Percentiles rank a stretch among this genome's conserved stretches.
phyloP scores from a whole-genome alignment of 177 flowering plant species.

The Viscum album region DNA sequence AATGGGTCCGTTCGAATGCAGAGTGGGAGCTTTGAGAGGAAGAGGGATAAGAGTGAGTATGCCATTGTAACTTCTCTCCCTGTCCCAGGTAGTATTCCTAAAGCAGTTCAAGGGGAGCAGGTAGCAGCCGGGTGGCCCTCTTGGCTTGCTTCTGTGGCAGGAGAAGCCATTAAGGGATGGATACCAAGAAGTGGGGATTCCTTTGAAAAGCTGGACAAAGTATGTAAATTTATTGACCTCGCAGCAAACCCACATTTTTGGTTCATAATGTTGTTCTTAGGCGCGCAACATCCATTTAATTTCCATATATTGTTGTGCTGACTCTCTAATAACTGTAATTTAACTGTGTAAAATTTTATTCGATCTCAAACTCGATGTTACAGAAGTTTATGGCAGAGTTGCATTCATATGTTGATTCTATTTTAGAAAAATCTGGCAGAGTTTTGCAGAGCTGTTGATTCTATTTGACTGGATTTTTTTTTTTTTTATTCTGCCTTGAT shows the following conservation, averaged over 20 bases:
- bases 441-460: too few species aligned
- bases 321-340: neutral
- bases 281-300: neutral
- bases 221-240: constrained; percentile 21
- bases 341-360: neutral
- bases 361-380: too few species aligned
- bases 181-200: constrained; percentile 88
- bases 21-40: constrained; percentile 40
- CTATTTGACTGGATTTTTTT: too few species aligned
- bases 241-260: neutral
- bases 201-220: constrained; percentile 87
- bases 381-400: too few species aligned
- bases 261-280: neutral
- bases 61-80: constrained; percentile 32
- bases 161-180: constrained; percentile 94
- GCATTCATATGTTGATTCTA: too few species aligned
- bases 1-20: constrained; percentile 41
- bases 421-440: too few species aligned
- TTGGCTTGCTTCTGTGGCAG: constrained; percentile 95
- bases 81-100: constrained; percentile 37
- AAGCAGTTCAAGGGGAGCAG: constrained; percentile 70
- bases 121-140: constrained; percentile 98
- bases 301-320: neutral
- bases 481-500: too few species aligned
- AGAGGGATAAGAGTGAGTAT: constrained; percentile 40